Conservation (phyloP, 345 rosid genomes). For the Conringia planisiliqua region DNA sequence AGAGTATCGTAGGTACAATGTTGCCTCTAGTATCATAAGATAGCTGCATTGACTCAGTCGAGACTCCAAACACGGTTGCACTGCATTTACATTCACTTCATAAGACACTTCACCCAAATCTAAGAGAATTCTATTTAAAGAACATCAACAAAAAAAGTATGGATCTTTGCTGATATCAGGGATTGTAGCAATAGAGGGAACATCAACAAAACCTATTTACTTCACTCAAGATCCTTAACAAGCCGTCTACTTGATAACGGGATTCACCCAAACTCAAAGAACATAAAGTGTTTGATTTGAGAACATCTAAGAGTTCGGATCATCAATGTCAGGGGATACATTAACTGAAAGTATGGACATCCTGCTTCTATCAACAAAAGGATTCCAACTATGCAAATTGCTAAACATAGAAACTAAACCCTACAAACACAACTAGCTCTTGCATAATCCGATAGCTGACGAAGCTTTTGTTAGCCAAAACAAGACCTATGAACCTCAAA, state of each 20-base stretch:
- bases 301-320: slow-evolving; percentile 4
- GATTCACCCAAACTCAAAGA: not conserved
- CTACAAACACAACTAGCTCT: not conserved
- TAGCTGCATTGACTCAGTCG: slow-evolving; percentile 96
- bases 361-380: not conserved
- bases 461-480: not conserved
- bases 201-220: not conserved
- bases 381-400: not conserved
- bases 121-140: not conserved
- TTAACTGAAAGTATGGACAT: not conserved
- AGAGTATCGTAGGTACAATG: slow-evolving; percentile 84
- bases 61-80: slow-evolving; percentile 93
- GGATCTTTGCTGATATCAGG: too few species aligned
- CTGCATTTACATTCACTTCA: slow-evolving; percentile 37
- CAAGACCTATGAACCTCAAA: not conserved
- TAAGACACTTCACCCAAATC: not conserved
- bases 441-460: not conserved
- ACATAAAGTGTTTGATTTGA: not conserved
- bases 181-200: too few species aligned
- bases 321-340: not conserved
- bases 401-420: not conserved
- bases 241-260: not conserved
- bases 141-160: not conserved
- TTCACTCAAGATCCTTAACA: not conserved
- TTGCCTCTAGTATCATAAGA: slow-evolving; percentile 88